A percentile compares a stretch with the other conserved stretches of the same genome.
phyloP scores from a whole-genome alignment of 2,329 filamentous ascomycete genomes.

The Fusarium dlaminii region DNA sequence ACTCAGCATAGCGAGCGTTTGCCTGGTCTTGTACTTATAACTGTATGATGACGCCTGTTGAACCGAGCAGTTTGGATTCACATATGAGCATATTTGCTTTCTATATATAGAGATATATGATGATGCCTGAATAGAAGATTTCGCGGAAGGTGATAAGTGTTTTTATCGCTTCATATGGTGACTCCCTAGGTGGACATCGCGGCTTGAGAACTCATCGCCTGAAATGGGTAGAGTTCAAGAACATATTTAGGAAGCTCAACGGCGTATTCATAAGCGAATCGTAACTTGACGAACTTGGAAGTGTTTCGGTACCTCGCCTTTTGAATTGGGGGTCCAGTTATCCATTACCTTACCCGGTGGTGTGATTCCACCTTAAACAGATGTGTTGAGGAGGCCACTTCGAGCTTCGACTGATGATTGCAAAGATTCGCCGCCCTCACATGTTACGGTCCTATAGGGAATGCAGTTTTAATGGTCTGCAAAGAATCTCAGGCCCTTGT shows the following conservation, averaged over 20 bases:
- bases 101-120: constrained; percentile 5
- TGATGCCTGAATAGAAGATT: neutral
- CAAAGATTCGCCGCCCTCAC: no score
- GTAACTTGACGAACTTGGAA: neutral
- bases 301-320: neutral
- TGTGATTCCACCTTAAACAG: neutral
- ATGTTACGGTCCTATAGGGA: neutral
- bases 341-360: neutral
- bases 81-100: constrained; percentile 11
- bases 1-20: constrained; percentile 42
- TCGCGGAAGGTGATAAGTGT: no score
- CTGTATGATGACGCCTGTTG: constrained; percentile 21
- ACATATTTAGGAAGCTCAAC: neutral
- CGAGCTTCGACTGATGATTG: neutral
- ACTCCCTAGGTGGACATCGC: no score
- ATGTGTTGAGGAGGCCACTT: neutral
- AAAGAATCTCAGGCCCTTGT: neutral
- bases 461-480: neutral
- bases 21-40: constrained; percentile 39
- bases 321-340: neutral
- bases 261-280: neutral
- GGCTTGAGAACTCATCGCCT: neutral
- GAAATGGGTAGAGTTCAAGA: neutral
- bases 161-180: neutral
- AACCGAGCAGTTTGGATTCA: constrained; percentile 11